Evolutionary conservation across 140 eudicot species (phyloP), one percentile per base, ranked within the genome.

Genomic region (Oenanthe javanica): DNA sequence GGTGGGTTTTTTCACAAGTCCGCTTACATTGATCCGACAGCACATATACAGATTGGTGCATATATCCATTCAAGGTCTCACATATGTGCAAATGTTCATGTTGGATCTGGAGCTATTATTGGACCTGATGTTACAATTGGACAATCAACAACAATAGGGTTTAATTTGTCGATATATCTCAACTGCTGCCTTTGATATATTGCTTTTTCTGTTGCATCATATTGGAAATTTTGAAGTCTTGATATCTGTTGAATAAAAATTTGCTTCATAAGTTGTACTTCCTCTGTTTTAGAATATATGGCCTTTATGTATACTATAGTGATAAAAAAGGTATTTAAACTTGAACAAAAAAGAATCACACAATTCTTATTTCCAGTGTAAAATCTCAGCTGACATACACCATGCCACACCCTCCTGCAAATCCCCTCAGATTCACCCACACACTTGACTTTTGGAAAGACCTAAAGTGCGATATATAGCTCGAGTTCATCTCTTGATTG

Each of bases 111-210:
- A 79, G 54, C 91, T 81, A 70, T 91, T 54, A 77, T 95, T 82
- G 99, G 99, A 63, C 93, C 97, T 19, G 79, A 84, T 5, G 97
- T 95, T 45, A 79, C 88, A 25, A 83, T 92, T 73, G 97, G 97
- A 78, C 89, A 84, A 77, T 95, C 93, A 21, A 90, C 99, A 81
- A 90, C 82, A 83, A 85, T 91, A 76, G 99, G 99, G 99, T 92
- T 92, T 71, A 75, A 61, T 75, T 72, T 16, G 55, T 40, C 46
- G 1, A 40, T 75, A n/a, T 23, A 47, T 25, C n/a, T 14, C 46
- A 23, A 25, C 46, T 46, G 23, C 27, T n/a, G 27, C 48, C 57
- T n/a, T 74, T 48, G n/a, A 3, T 72, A 45, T 8, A 43, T 19
- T 45, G 7, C 45, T 16, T 8, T 16, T 38, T 73, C 25, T 16